Conservation (phyloP, 495 filamentous ascomycete species). For the Aspergillus carlsbadensis region DNA sequence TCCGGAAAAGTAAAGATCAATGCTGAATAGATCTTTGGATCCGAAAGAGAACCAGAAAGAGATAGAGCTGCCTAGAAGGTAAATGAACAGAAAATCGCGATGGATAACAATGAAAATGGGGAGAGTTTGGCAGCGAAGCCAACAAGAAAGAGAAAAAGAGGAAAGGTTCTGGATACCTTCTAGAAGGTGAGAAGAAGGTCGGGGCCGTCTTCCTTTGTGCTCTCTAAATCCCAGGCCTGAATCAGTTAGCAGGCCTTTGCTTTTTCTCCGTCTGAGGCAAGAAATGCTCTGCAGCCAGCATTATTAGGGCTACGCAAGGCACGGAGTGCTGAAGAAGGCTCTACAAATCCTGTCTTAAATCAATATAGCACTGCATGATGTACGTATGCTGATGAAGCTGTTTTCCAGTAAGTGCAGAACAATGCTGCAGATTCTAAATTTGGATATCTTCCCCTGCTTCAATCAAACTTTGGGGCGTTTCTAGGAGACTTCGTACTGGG, state of each 20-base stretch:
- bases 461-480: too few species aligned
- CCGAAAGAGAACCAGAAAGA: not conserved
- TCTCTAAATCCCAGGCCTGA: not conserved
- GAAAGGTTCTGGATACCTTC: constrained; percentile 10
- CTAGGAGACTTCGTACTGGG: too few species aligned
- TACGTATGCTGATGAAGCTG: too few species aligned
- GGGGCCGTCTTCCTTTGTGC: constrained; percentile 1
- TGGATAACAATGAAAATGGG: not conserved
- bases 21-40: not conserved
- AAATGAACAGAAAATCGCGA: not conserved
- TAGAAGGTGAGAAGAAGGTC: constrained; percentile 5
- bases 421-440: too few species aligned
- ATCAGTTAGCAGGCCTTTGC: not conserved
- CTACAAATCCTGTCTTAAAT: too few species aligned
- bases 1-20: not conserved
- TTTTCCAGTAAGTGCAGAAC: too few species aligned
- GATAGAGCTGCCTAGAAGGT: not conserved
- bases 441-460: too few species aligned
- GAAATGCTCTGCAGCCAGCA: too few species aligned
- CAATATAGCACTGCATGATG: too few species aligned
- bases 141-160: not conserved
- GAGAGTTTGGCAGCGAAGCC: not conserved
- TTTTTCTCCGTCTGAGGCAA: constrained; percentile 7
- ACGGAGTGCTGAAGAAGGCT: too few species aligned
- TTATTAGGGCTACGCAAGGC: too few species aligned